Evolutionary conservation across 495 filamentous ascomycete species (phyloP), one percentile per base, ranked within the genome.

Genomic region (Chlorociboria aeruginascens): DNA sequence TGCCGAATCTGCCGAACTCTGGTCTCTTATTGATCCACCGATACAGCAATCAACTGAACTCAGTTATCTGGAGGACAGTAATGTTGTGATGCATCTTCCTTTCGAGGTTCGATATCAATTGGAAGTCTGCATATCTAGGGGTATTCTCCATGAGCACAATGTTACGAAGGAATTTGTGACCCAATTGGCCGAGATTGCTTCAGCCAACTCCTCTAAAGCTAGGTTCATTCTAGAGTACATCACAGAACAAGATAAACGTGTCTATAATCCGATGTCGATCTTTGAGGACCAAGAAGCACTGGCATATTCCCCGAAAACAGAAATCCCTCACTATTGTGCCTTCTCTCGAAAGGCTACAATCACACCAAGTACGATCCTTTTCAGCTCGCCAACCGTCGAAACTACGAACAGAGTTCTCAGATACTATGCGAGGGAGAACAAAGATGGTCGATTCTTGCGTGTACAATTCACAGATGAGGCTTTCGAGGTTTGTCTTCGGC

Each of bases 381-480:
- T 83, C 54, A 79, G 70, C 48, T 83, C 79, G 0, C 89, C 93
- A 0, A 75, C 72, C 0, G 75, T 93, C 0, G 92, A 98, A 55
- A 85, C 79, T 0, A 88, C 90, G 0, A 98, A 98, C 56, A 77
- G 90, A 7, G 79, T 98, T 3, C 74, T 94, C 28, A 75, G 92
- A 32, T 70, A 81, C 8, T 93, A 80, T 60, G 62, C 68, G 6
- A 39, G 51, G n/a, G 63, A 78, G 34, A 63, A 82, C 43, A 63
- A 70, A n/a, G 87, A 95, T 57, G 52, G 56, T 30, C 77, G 81
- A 8, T 98, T 98, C 49, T 69, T 98, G n/a, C 80, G 92, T 3
- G 81, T 97, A 16, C 82, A 88, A 50, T 96, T 99, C 58, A 83
- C 80, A 0, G 92, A 96, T 48, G 92, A 97, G 62, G 71, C 79